These are phyloP conservation scores for Nigrospora sphaerica DNA, from an alignment of 2,329 filamentous ascomycete genomes.

Conservation along the genomic window DNA sequence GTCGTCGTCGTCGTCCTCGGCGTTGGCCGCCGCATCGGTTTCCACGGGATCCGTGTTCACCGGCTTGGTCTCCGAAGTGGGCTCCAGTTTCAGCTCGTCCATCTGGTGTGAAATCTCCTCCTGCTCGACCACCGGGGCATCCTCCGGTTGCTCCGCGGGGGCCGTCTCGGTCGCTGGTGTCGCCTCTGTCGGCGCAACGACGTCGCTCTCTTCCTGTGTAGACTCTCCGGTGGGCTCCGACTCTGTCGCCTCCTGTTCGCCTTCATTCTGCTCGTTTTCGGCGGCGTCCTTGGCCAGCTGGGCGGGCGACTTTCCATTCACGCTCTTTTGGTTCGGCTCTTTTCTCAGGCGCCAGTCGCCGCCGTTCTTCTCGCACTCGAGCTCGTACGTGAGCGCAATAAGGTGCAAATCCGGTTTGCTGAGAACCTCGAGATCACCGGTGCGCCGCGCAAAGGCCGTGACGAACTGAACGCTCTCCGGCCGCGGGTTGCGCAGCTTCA, in stretches of 20 bases:
- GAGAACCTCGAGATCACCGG: constrained; percentile 81
- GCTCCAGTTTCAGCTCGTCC: constrained; percentile 1
- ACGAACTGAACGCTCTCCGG: constrained; percentile 74
- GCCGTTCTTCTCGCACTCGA: constrained; percentile 88
- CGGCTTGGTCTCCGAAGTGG: constrained; percentile 9
- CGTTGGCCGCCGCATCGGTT: constrained; percentile 22
- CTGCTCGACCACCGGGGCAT: background rate
- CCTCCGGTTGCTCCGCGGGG: background rate
- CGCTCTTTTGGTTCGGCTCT: constrained; percentile 67
- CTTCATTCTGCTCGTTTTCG: constrained; percentile 6
- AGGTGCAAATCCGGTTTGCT: constrained; percentile 86
- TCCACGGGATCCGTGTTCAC: constrained; percentile 27
- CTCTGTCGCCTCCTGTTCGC: background rate
- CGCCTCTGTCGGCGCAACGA: background rate
- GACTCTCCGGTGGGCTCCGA: background rate
- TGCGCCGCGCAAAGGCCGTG: constrained; percentile 78
- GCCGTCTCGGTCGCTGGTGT: background rate
- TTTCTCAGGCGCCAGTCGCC: constrained; percentile 80
- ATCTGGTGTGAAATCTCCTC: constrained; percentile 5
- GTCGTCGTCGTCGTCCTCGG: constrained; percentile 30
- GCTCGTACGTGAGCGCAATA: constrained; percentile 82
- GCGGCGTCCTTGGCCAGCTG: constrained; percentile 34
- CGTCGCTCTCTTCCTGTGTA: constrained; percentile 4
- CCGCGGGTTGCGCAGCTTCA: constrained; percentile 67
- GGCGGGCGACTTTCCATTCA: constrained; percentile 62